A percentile compares a stretch with the other conserved stretches of the same genome.
Evolutionary conservation across 2,329 filamentous ascomycete species (phyloP).

Genomic region (Calonectria fujianensis): DNA sequence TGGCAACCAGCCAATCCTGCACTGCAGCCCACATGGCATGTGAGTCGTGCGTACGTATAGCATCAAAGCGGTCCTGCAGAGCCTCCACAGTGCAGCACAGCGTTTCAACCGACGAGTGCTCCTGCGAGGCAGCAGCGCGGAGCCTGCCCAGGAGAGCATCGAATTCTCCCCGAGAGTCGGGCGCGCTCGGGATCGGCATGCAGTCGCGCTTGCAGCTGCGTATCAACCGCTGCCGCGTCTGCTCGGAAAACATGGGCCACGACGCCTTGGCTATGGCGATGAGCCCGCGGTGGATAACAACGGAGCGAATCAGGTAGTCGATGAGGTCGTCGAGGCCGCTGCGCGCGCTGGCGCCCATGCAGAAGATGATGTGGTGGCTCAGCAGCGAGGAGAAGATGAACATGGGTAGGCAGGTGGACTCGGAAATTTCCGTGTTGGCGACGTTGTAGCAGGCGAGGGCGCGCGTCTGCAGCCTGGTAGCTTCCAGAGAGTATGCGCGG

Average conservation of each 20-base stretch:
- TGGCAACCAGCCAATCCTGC: constrained; percentile 6
- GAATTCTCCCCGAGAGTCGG: background rate
- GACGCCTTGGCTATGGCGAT: background rate
- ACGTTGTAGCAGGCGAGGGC: background rate
- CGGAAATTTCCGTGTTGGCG: background rate
- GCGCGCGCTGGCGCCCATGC: background rate
- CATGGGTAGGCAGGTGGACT: background rate
- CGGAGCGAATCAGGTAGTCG: background rate
- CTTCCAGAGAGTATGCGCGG: background rate
- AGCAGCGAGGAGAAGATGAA: constrained; percentile 15
- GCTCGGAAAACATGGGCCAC: constrained; percentile 6
- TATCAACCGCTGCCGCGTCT: background rate
- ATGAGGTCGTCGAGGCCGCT: constrained; percentile 10
- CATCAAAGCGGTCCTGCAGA: constrained; percentile 19
- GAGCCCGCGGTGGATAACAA: constrained; percentile 4
- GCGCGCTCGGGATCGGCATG: background rate
- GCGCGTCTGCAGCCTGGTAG: background rate
- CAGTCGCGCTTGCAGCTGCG: constrained; percentile 8
- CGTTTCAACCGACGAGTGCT: background rate
- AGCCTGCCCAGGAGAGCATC: background rate
- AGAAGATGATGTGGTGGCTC: constrained; percentile 12
- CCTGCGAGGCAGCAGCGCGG: background rate
- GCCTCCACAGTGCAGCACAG: background rate
- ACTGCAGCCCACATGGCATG: constrained; percentile 19
- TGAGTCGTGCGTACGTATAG: background rate